phyloP scores from a whole-genome alignment of 2,329 filamentous ascomycete genomes.

The Tetracladium maxilliforme region DNA sequence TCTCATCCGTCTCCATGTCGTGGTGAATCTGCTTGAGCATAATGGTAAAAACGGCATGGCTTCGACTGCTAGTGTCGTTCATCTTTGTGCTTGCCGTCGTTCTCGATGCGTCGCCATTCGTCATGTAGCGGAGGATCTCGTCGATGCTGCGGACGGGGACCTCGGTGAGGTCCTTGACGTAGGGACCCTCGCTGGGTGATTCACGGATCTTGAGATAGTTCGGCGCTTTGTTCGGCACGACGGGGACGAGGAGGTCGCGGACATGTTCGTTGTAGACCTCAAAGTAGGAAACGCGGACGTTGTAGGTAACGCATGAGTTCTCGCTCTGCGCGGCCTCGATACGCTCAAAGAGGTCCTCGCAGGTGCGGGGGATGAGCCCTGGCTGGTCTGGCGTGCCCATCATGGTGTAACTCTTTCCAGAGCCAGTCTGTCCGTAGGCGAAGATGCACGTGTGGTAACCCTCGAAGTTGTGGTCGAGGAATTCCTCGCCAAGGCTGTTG shows the following conservation, averaged over 20 bases:
- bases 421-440: conserved; percentile 94
- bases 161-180: conserved; percentile 92
- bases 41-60: conserved; percentile 95
- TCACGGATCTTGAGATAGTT: conserved; percentile 96
- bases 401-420: conserved; percentile 96
- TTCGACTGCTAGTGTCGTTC: conserved; percentile 96
- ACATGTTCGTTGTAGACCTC: conserved; percentile 99
- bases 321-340: conserved; percentile 72
- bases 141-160: conserved; percentile 75
- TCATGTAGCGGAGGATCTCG: conserved; percentile 86
- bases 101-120: conserved; percentile 71
- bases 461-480: conserved; percentile 97
- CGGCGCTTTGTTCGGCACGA: conserved; percentile 53
- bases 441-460: conserved; percentile 99
- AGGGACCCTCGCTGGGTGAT: conserved; percentile 86
- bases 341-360: conserved; percentile 87
- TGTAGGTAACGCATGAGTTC: conserved; percentile 86
- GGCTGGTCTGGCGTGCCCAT: conserved; percentile 82
- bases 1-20: conserved; percentile 93
- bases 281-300: conserved; percentile 95
- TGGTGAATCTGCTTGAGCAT: conserved; percentile 97
- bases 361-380: conserved; percentile 87
- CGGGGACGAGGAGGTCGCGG: conserved; percentile 75
- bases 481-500: conserved; percentile 86
- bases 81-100: conserved; percentile 94